These are phyloP conservation scores for Kwoniella botswanensis DNA, from an alignment of 768 basidiomycete genomes.

Conservation along the genomic window DNA sequence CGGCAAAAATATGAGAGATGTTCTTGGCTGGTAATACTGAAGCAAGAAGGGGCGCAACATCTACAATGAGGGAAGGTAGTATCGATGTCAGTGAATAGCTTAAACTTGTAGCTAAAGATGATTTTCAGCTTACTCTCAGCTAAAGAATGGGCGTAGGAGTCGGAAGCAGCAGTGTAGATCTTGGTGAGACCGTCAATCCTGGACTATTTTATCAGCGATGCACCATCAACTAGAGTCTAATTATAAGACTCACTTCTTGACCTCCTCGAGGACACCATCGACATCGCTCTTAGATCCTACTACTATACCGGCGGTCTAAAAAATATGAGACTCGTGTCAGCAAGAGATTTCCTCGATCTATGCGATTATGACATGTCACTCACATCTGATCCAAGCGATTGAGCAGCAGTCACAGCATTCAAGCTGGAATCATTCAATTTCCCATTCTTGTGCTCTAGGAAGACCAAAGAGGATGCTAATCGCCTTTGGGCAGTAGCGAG, in stretches of 20 bases:
- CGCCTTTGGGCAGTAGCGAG: slow-evolving; percentile 34
- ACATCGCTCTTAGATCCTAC: slow-evolving; percentile 62
- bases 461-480: slow-evolving; percentile 66
- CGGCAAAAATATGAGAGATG: slow-evolving; percentile 89
- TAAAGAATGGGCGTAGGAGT: slow-evolving; percentile 46
- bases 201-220: background rate
- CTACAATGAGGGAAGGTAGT: slow-evolving; percentile 59
- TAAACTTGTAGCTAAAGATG: too few relatives aligned
- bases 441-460: slow-evolving; percentile 83
- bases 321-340: background rate
- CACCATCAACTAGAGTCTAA: background rate
- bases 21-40: slow-evolving; percentile 68
- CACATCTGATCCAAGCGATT: slow-evolving; percentile 81
- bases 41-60: slow-evolving; percentile 79
- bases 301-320: slow-evolving; percentile 57
- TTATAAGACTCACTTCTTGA: slow-evolving; percentile 69
- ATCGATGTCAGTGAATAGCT: background rate
- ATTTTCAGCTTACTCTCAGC: slow-evolving; percentile 49
- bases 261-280: slow-evolving; percentile 69
- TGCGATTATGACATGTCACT: slow-evolving; percentile 57
- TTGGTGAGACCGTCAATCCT: slow-evolving; percentile 58
- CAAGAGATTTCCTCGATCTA: too few relatives aligned
- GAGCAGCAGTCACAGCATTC: slow-evolving; percentile 89
- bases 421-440: slow-evolving; percentile 81
- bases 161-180: slow-evolving; percentile 55